Evolutionary conservation across 805 yeast genomes (phyloP).

Genomic region (Cyberlindnera xylosilytica): DNA sequence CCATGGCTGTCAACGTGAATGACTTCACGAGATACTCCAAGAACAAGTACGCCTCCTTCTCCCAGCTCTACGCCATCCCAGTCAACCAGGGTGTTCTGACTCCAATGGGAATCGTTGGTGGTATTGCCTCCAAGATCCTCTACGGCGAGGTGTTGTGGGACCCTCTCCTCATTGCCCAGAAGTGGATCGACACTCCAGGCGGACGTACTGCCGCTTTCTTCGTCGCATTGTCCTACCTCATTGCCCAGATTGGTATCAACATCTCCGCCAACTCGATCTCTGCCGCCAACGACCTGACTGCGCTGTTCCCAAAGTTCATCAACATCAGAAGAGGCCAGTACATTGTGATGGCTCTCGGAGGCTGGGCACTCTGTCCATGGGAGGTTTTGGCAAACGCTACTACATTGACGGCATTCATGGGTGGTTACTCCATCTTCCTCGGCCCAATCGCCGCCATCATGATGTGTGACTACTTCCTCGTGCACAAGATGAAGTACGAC

Average conservation of each 20-base stretch:
- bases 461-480: slow-evolving; percentile 17
- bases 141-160: slow-evolving; percentile 21
- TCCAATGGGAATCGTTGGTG: slow-evolving; percentile 19
- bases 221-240: slow-evolving; percentile 61
- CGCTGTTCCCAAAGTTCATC: slow-evolving; percentile 57
- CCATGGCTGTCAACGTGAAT: slow-evolving; percentile 16
- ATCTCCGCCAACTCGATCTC: slow-evolving; percentile 66
- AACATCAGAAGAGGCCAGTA: slow-evolving; percentile 55
- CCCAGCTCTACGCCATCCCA: slow-evolving; percentile 16
- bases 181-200: slow-evolving; percentile 33
- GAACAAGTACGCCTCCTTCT: slow-evolving; percentile 11
- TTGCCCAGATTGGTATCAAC: slow-evolving; percentile 76
- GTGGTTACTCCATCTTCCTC: slow-evolving; percentile 17
- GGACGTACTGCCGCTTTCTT: slow-evolving; percentile 76
- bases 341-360: slow-evolving; percentile 14
- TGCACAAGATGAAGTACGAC: slow-evolving; percentile 13
- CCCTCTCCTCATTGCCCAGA: slow-evolving; percentile 17
- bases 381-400: slow-evolving; percentile 17
- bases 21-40: slow-evolving; percentile 16
- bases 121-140: slow-evolving; percentile 15
- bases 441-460: slow-evolving; percentile 18
- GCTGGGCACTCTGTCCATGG: slow-evolving; percentile 19
- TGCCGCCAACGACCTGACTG: slow-evolving; percentile 68
- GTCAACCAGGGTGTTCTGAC: slow-evolving; percentile 14
- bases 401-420: slow-evolving; percentile 17